A percentile compares a stretch with the other conserved stretches of the same genome.
Conservation (phyloP, 176 grass and related monocot genomes). For the Thinopyrum elongatum region DNA sequence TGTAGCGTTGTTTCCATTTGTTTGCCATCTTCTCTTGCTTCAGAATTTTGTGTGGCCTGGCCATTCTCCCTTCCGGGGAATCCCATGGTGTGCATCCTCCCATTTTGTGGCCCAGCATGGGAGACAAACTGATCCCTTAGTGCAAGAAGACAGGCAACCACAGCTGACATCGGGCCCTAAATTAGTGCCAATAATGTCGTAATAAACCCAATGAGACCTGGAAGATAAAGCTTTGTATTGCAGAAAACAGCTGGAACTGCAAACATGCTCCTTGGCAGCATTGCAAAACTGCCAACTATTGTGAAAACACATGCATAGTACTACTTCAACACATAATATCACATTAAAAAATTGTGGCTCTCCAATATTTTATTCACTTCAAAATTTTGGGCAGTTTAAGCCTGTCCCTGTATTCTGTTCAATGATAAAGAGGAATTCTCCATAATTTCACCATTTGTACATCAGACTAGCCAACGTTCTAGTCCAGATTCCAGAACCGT, state of each 20-base stretch:
- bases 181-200: constrained; percentile 31
- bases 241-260: constrained; percentile 16
- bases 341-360: background rate
- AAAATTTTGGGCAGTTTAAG: background rate
- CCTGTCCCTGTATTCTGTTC: background rate
- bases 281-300: constrained; percentile 1
- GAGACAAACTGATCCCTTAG: constrained; percentile 45
- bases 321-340: background rate
- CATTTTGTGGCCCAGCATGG: constrained; percentile 27
- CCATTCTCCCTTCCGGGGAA: constrained; percentile 26
- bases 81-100: constrained; percentile 16
- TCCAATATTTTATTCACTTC: background rate
- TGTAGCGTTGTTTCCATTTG: constrained; percentile 8
- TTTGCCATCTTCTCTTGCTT: constrained; percentile 17
- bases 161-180: constrained; percentile 54
- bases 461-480: background rate
- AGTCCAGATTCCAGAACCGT: background rate
- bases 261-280: background rate
- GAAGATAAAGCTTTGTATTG: constrained; percentile 2
- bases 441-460: background rate
- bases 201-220: background rate
- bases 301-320: background rate
- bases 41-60: constrained; percentile 3
- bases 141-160: constrained; percentile 44
- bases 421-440: background rate